A percentile compares a stretch with the other conserved stretches of the same genome.
Conservation (phyloP, 2,329 filamentous ascomycete species). For the Penicillium sp. region DNA sequence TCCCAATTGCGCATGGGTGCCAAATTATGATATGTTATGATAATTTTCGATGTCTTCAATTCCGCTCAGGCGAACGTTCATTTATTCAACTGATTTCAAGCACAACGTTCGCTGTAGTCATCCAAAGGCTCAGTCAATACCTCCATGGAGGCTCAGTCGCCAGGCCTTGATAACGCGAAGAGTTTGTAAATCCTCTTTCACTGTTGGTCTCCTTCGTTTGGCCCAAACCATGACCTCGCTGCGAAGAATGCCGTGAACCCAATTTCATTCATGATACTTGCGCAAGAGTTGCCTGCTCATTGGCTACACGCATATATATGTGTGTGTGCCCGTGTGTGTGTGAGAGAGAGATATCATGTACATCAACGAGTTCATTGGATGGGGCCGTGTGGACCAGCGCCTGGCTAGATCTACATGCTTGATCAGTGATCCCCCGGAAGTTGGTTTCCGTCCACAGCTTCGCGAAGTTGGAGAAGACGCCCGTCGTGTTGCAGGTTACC, state of each 20-base stretch:
- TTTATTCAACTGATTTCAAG: too few species aligned
- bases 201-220: not conserved
- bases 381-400: slow-evolving; percentile 8
- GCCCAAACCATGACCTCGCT: not conserved
- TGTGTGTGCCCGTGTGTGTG: too few species aligned
- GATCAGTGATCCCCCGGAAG: not conserved
- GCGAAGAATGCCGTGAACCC: not conserved
- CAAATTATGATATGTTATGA: slow-evolving; percentile 2
- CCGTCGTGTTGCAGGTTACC: not conserved
- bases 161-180: too few species aligned
- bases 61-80: too few species aligned
- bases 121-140: too few species aligned
- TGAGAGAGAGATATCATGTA: not conserved
- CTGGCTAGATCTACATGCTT: not conserved
- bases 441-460: not conserved
- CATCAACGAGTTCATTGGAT: not conserved
- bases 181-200: not conserved
- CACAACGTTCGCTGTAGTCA: too few species aligned
- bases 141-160: too few species aligned
- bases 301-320: too few species aligned
- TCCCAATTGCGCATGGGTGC: not conserved
- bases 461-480: not conserved
- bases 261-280: not conserved
- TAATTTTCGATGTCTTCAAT: too few species aligned
- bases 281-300: not conserved